A percentile compares a stretch with the other conserved stretches of the same genome.
Evolutionary conservation across 495 filamentous ascomycete genomes (phyloP).

Genomic region (Daldinia concentrica): DNA sequence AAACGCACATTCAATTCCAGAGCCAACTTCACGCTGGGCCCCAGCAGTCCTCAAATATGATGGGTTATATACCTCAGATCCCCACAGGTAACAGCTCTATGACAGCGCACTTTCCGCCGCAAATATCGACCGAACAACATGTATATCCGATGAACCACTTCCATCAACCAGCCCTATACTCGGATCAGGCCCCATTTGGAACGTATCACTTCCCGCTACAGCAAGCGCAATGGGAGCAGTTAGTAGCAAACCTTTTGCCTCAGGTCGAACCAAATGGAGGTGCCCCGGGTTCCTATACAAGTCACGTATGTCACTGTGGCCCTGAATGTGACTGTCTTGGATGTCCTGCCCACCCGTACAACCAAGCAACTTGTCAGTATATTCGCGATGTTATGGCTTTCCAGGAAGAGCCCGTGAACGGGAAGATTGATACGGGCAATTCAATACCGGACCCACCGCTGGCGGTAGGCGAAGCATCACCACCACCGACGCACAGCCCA

Average conservation of each 20-base stretch:
- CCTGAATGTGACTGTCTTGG: slow-evolving; percentile 73
- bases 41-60: slow-evolving; percentile 18
- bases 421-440: slow-evolving; percentile 17
- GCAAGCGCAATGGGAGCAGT: slow-evolving; percentile 52
- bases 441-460: slow-evolving; percentile 23
- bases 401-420: slow-evolving; percentile 24
- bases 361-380: slow-evolving; percentile 72
- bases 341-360: slow-evolving; percentile 76
- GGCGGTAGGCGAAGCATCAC: slow-evolving; percentile 30
- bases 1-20: slow-evolving; percentile 23
- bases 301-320: slow-evolving; percentile 70
- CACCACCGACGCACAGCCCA: slow-evolving; percentile 47
- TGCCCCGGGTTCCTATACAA: slow-evolving; percentile 33
- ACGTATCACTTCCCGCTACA: slow-evolving; percentile 54
- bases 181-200: slow-evolving; percentile 51
- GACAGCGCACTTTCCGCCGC: slow-evolving; percentile 8
- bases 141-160: slow-evolving; percentile 26
- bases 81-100: slow-evolving; percentile 17
- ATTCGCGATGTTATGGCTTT: slow-evolving; percentile 54
- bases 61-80: slow-evolving; percentile 22
- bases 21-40: slow-evolving; percentile 10
- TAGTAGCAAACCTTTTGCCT: slow-evolving; percentile 33
- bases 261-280: slow-evolving; percentile 20
- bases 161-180: slow-evolving; percentile 40
- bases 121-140: slow-evolving; percentile 16